These are phyloP conservation scores for Yarrowia divulgata DNA, from an alignment of 805 yeast species.

Conservation along the genomic window DNA sequence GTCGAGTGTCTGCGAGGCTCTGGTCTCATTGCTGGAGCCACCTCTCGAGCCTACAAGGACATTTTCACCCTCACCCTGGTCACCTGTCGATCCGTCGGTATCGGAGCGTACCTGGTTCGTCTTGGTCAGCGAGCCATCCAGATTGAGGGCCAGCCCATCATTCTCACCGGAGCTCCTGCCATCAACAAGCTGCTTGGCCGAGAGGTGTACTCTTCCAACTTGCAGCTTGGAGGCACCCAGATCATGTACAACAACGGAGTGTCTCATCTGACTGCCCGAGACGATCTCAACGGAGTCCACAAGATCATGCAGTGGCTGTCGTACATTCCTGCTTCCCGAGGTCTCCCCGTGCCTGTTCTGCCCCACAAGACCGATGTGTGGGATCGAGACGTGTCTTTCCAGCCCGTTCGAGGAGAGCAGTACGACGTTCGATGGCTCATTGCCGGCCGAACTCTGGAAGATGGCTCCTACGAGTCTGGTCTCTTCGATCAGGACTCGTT, in stretches of 20 bases:
- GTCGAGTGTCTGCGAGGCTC: conserved; percentile 98
- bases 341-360: conserved; percentile 87
- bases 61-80: conserved; percentile 97
- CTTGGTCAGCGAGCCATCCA: conserved; percentile 99
- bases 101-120: conserved; percentile 98
- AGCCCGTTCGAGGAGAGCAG: conserved; percentile 72
- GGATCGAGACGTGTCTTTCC: conserved; percentile 91
- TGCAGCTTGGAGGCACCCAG: conserved; percentile 99
- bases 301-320: conserved; percentile 96
- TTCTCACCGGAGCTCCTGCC: conserved; percentile 99
- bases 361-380: conserved; percentile 74
- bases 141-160: conserved; percentile 98
- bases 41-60: conserved; percentile 96
- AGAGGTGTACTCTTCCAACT: conserved; percentile 94
- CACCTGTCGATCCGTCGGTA: conserved; percentile 99
- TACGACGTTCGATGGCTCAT: conserved; percentile 96
- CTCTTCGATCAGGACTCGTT: conserved; percentile 91
- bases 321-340: conserved; percentile 89
- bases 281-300: conserved; percentile 95
- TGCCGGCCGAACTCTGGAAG: conserved; percentile 75
- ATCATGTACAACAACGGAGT: conserved; percentile 99
- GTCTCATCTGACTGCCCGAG: conserved; percentile 94
- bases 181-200: conserved; percentile 95
- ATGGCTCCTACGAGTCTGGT: conserved; percentile 80
- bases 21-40: conserved; percentile 98